phyloP scores from a whole-genome alignment of 352 stramenopile species.

The Phytophthora crassamura region DNA sequence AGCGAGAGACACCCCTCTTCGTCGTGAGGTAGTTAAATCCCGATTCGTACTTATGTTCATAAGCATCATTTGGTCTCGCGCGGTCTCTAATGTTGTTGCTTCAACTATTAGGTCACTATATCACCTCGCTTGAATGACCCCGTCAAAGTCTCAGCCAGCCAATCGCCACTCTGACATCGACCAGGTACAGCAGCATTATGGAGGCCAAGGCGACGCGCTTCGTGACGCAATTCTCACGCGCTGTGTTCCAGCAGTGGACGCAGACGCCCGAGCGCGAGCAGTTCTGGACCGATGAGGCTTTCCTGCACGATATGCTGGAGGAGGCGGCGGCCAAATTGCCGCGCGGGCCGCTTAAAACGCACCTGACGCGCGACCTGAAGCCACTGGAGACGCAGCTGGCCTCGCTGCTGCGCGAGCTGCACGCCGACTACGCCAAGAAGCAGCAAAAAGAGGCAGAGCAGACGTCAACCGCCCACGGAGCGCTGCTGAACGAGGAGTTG shows the following conservation, averaged over 20 bases:
- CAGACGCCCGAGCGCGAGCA: slow-evolving; percentile 39
- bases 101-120: no score
- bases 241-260: slow-evolving; percentile 66
- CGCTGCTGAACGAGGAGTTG: slow-evolving; percentile 60
- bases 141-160: background rate
- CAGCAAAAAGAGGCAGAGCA: slow-evolving; percentile 5
- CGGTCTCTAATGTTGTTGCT: no score
- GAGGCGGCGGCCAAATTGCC: slow-evolving; percentile 71
- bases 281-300: slow-evolving; percentile 59
- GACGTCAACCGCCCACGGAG: background rate
- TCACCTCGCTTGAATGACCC: no score
- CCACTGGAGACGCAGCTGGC: slow-evolving; percentile 35
- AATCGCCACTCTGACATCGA: background rate
- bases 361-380: slow-evolving; percentile 50
- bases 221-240: slow-evolving; percentile 60
- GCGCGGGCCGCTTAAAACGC: slow-evolving; percentile 48
- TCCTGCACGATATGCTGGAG: no score
- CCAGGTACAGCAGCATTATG: slow-evolving; percentile 32
- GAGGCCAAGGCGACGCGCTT: slow-evolving; percentile 61
- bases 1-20: no score
- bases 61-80: no score
- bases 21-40: no score
- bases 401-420: slow-evolving; percentile 41
- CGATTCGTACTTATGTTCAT: no score
- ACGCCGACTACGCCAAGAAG: slow-evolving; percentile 32